Evolutionary conservation across 2,329 filamentous ascomycete species (phyloP).

Genomic region (Phialophora macrospora): DNA sequence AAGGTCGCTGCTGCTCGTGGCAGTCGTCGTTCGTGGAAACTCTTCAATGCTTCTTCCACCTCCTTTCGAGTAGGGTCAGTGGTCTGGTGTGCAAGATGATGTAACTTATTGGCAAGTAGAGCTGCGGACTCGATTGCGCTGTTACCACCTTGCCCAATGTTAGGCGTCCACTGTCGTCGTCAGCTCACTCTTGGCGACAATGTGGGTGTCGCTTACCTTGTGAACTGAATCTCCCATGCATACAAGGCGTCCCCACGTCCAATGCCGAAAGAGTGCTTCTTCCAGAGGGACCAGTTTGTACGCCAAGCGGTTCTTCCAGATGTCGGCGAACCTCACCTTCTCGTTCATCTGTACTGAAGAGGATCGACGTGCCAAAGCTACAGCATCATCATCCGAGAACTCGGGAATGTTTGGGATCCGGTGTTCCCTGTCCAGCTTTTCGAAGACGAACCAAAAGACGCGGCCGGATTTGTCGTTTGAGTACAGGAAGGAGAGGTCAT

Average conservation of each 20-base stretch:
- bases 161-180: constrained; percentile 39
- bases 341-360: constrained; percentile 28
- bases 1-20: not conserved
- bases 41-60: constrained; percentile 1
- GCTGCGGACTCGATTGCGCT: constrained; percentile 50
- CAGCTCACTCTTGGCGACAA: not conserved
- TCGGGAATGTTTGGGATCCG: constrained; percentile 38
- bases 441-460: constrained; percentile 42
- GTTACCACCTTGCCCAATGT: constrained; percentile 50
- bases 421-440: constrained; percentile 39
- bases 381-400: constrained; percentile 38
- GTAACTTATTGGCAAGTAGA: constrained; percentile 43
- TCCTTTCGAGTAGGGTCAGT: not conserved
- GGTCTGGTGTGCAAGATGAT: constrained; percentile 5
- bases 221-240: constrained; percentile 42
- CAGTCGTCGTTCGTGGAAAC: not conserved
- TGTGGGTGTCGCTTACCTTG: constrained; percentile 35
- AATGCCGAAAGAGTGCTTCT: constrained; percentile 39
- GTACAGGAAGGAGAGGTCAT: constrained; percentile 35
- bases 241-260: constrained; percentile 39
- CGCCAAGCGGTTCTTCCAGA: constrained; percentile 38
- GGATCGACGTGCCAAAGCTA: constrained; percentile 22
- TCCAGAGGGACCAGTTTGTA: constrained; percentile 40
- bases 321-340: constrained; percentile 36
- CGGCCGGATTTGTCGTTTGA: constrained; percentile 38